phyloP scores from a whole-genome alignment of 768 basidiomycete species.

The Mycena indigotica region DNA sequence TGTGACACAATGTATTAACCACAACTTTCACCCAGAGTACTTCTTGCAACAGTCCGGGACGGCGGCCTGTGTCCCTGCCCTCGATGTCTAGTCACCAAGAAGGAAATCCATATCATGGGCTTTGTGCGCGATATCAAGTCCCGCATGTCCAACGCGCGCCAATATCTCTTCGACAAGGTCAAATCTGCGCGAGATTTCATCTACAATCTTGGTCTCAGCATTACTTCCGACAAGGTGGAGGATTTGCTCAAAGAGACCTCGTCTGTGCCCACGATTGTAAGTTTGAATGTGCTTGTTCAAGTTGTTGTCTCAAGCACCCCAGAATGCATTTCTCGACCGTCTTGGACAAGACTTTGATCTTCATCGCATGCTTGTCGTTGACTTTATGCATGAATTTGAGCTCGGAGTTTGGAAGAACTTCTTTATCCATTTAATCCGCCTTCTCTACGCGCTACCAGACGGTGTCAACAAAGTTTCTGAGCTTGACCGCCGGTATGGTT shows the following conservation, averaged over 20 bases:
- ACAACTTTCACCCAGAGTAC: conserved; percentile 23
- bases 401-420: conserved; percentile 41
- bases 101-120: conserved; percentile 33
- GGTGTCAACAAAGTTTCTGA: background rate
- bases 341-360: conserved; percentile 26
- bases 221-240: conserved; percentile 19
- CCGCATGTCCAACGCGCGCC: conserved; percentile 13
- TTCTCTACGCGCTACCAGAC: conserved; percentile 2
- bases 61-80: conserved; percentile 42
- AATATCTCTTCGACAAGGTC: background rate
- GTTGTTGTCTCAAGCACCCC: too few species aligned
- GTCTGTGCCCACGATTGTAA: conserved; percentile 32
- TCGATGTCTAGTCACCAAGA: conserved; percentile 35
- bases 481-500: conserved; percentile 4
- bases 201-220: conserved; percentile 1
- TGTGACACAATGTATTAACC: background rate
- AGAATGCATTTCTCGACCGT: conserved; percentile 29
- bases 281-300: too few species aligned
- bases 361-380: conserved; percentile 33
- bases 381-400: conserved; percentile 44
- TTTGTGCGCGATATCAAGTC: conserved; percentile 22
- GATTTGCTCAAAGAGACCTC: conserved; percentile 26
- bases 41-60: conserved; percentile 38
- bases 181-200: conserved; percentile 15
- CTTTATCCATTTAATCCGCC: conserved; percentile 13